Evolutionary conservation across 2,329 filamentous ascomycete species (phyloP).

Genomic region (Fusarium newnesense): DNA sequence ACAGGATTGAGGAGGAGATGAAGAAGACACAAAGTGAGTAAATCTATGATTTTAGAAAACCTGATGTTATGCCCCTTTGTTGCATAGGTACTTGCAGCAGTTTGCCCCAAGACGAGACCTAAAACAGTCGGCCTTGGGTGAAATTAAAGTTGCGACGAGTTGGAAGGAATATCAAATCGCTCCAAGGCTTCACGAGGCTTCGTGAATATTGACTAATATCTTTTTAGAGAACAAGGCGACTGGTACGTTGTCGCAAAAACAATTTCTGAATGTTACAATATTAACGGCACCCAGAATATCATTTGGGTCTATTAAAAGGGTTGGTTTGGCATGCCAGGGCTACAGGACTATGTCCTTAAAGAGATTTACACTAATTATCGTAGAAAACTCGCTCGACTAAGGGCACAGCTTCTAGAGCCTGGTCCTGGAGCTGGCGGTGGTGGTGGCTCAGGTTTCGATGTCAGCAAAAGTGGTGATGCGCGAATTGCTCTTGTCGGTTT

Average conservation of each 20-base stretch:
- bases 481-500: slow-evolving; percentile 98
- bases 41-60: not conserved
- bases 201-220: slow-evolving; percentile 2
- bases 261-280: not conserved
- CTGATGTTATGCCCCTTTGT: not conserved
- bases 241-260: slow-evolving; percentile 67
- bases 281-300: slow-evolving; percentile 77
- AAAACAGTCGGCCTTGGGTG: not conserved
- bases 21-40: slow-evolving; percentile 92
- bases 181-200: not conserved
- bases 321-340: slow-evolving; percentile 53
- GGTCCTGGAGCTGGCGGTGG: slow-evolving; percentile 80
- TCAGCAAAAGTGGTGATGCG: slow-evolving; percentile 96
- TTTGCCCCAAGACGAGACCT: not conserved
- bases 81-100: not conserved
- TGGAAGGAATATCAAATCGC: not conserved
- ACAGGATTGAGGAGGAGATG: slow-evolving; percentile 99
- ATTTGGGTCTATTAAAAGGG: slow-evolving; percentile 97
- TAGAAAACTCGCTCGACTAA: slow-evolving; percentile 94
- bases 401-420: slow-evolving; percentile 94
- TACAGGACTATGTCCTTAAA: too few species aligned
- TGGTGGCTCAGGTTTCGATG: slow-evolving; percentile 87
- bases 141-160: not conserved
- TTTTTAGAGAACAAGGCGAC: slow-evolving; percentile 96
- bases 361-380: slow-evolving; percentile 1